Base-by-base conservation (phyloP, 2,329 filamentous ascomycete species). In the Dothidotthia symphoricarpi region DNA sequence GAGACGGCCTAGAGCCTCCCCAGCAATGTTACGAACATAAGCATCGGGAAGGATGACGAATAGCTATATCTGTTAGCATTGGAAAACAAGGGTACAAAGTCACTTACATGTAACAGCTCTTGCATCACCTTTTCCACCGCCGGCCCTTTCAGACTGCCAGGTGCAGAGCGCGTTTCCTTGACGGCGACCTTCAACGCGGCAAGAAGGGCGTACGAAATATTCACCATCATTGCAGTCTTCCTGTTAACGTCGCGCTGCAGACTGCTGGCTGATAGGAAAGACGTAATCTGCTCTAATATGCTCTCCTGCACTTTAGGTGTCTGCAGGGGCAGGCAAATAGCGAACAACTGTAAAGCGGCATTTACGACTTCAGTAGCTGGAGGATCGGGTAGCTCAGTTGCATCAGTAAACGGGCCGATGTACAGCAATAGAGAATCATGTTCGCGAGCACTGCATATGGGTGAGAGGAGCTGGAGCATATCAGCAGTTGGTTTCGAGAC, bases 351-450 rank as follows among this genome's bases (percentile, higher is more conserved):
- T 39, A 98, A 94, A 1, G 93, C 90, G 58, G 91, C 82, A 60
- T 98, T 95, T 44, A 97, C 87, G 16, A 95, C 90, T 60, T 95
- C 90, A 1, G 91, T 98, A 0, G 87, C 83, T 5, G 93, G 85
- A 7, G 91, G 89, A 48, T 93, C 86, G 12, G 86, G 85, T 24
- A 78, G 71, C 22, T 67, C 54, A 45, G 71, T 34, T 58, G 72
- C 52, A 1, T 75, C 68, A 46, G 74, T 69, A 3, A 73, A 69
- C 34, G 74, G 69, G 7, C 75, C 74, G 31, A 85, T 74, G 57
- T 95, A 96, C 16, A 95, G 71, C 15, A 83, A 76, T 3, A 90
- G 82, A 0, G 90, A 88, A 64, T 98, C 93, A 58, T 98, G 88
- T 64, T 97, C 91, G 35, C 88, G 76, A 3, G 88, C 88, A 39